A percentile compares a stretch with the other conserved stretches of the same genome.
Conservation (phyloP, 2,329 filamentous ascomycete genomes). For the Diplocarpon rosae region DNA sequence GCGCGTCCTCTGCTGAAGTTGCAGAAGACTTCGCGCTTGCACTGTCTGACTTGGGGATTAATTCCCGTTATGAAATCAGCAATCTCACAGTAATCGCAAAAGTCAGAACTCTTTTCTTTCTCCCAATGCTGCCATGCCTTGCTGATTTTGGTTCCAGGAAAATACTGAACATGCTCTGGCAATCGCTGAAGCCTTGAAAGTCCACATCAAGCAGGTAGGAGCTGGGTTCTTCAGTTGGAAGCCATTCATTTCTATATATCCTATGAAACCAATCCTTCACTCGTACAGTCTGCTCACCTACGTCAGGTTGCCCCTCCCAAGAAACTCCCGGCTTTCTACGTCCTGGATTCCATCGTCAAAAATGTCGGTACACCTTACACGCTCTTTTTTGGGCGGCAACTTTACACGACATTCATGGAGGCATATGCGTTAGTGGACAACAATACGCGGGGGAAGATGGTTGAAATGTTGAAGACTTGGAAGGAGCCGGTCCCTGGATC, state of each 20-base stretch:
- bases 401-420: constrained; percentile 94
- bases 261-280: too few relatives aligned
- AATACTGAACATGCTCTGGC: constrained; percentile 92
- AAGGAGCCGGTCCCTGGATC: constrained; percentile 93
- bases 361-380: constrained; percentile 98
- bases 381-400: constrained; percentile 80
- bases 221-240: not conserved
- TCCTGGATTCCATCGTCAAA: constrained; percentile 96
- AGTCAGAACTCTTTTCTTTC: not conserved
- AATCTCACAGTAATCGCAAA: constrained; percentile 55
- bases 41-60: constrained; percentile 80
- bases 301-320: constrained; percentile 70
- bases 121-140: too few relatives aligned
- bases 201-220: constrained; percentile 90
- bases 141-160: constrained; percentile 36
- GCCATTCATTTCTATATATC: too few relatives aligned
- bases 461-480: constrained; percentile 96
- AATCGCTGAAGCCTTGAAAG: constrained; percentile 81
- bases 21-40: constrained; percentile 92
- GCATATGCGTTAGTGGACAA: constrained; percentile 84
- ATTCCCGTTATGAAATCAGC: constrained; percentile 91
- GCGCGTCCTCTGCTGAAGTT: constrained; percentile 61
- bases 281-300: constrained; percentile 16
- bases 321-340: constrained; percentile 92
- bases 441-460: constrained; percentile 77